Base-by-base conservation (phyloP, 495 filamentous ascomycete genomes). In the Recurvomyces mirabilis region DNA sequence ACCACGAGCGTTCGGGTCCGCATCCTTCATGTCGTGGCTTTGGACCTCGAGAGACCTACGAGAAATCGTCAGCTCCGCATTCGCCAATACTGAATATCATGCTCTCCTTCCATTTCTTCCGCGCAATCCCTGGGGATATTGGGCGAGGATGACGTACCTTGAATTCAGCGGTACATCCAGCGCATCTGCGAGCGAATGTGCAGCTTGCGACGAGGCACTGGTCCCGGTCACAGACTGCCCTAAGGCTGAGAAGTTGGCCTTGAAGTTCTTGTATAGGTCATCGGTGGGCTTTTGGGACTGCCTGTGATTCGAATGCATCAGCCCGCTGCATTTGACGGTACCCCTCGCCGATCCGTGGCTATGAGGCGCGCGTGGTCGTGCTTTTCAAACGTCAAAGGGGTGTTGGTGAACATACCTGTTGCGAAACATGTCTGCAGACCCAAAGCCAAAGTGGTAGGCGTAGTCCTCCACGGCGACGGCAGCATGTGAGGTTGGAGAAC, bases 261-360 rank as follows among this genome's bases (percentile, higher is more conserved):
- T 81, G 69, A 94, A 94, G 65, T 74, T 77, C 58, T 73, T 79
- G 68, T 88, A 78, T 53, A 94, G 73, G 49, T 88, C 85, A 53
- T 84, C 79, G 55, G 73, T 78, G 30, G 87, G 87, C 69, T 93
- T 94, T 64, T 87, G 87, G 33, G 82, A 77, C 55, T 78, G 87
- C 54, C 77, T 84, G 43, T 39, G 2, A 18, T 4, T 38, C 14
- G 14, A 6, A 13, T 13, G 18, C 19, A 21, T 47, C 44, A 47
- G 44, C 34, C 15, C 26, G 9, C n/a, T n/a, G n/a, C n/a, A n/a
- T n/a, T n/a, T n/a, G n/a, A n/a, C n/a, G n/a, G n/a, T n/a, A n/a
- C n/a, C n/a, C n/a, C n/a, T n/a, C n/a, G n/a, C n/a, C n/a, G n/a
- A n/a, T n/a, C n/a, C n/a, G n/a, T n/a, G n/a, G n/a, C n/a, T n/a